phyloP scores from a whole-genome alignment of 1,284 basidiomycete genomes.

The Rhodotorula glutinis region DNA sequence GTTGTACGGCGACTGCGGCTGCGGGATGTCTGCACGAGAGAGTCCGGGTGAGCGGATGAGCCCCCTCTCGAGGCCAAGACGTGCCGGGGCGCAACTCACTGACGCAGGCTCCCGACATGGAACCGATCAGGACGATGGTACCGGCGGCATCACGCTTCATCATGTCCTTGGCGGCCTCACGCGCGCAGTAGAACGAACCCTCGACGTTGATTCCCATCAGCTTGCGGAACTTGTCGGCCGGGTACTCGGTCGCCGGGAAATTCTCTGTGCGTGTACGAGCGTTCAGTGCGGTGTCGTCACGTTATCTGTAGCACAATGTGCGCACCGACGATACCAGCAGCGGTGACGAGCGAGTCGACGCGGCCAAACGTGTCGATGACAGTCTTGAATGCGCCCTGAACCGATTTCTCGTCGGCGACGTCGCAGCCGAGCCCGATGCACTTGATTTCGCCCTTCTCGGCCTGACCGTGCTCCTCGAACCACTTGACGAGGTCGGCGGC shows the following conservation, averaged over 20 bases:
- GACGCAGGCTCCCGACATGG: slow-evolving; percentile 80
- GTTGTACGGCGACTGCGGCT: slow-evolving; percentile 84
- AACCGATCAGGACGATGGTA: slow-evolving; percentile 74
- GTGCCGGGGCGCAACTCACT: slow-evolving; percentile 20
- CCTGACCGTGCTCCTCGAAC: slow-evolving; percentile 60
- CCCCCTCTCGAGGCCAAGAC: no score
- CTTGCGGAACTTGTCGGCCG: slow-evolving; percentile 62
- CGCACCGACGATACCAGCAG: slow-evolving; percentile 62
- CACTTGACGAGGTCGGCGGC: slow-evolving; percentile 67
- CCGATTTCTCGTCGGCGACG: slow-evolving; percentile 75
- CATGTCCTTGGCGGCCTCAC: slow-evolving; percentile 74
- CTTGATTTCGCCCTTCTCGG: slow-evolving; percentile 61
- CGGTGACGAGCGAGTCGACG: slow-evolving; percentile 79
- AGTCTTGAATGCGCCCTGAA: slow-evolving; percentile 66
- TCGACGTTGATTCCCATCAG: slow-evolving; percentile 92
- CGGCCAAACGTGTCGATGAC: slow-evolving; percentile 74
- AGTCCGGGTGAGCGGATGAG: not conserved
- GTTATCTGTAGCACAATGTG: no score
- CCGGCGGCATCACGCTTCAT: slow-evolving; percentile 49
- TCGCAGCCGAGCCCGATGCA: slow-evolving; percentile 80
- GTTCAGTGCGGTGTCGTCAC: no score
- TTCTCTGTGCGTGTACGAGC: slow-evolving; percentile 73
- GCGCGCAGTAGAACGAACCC: slow-evolving; percentile 85
- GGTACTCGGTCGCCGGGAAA: slow-evolving; percentile 73
- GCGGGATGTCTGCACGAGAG: slow-evolving; percentile 3